Conservation (phyloP, 192 early-diverging fungal species). For the Phlyctochytrium planicorne region DNA sequence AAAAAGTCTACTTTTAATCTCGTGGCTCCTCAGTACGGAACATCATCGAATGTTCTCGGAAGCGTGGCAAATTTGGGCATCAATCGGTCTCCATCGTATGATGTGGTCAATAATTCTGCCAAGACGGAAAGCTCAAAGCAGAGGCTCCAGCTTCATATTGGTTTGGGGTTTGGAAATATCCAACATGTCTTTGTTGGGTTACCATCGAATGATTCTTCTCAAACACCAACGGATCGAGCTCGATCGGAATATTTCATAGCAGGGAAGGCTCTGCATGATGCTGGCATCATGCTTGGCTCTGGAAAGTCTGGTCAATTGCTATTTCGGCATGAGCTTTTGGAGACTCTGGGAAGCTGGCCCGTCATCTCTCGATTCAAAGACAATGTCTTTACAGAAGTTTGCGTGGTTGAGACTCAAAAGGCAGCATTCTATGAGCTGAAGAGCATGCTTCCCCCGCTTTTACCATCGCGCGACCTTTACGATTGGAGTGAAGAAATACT, state of each 20-base stretch:
- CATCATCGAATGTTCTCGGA: too few relatives aligned
- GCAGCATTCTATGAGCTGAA: too few relatives aligned
- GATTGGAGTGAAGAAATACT: neutral
- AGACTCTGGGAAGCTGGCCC: too few relatives aligned
- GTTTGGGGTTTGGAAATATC: slow-evolving; percentile 17
- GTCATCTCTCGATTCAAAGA: neutral
- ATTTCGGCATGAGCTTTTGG: neutral
- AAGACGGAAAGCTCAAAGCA: too few relatives aligned
- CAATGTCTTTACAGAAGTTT: neutral
- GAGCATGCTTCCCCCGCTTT: neutral
- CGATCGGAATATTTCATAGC: slow-evolving; percentile 30
- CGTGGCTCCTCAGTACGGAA: too few relatives aligned
- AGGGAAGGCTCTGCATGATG: slow-evolving; percentile 14
- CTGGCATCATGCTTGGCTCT: slow-evolving; percentile 21
- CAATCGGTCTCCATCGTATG: too few relatives aligned
- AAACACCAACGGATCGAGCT: neutral
- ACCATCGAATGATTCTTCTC: too few relatives aligned
- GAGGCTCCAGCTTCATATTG: slow-evolving; percentile 22
- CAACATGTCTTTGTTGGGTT: slow-evolving; percentile 26
- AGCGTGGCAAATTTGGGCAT: too few relatives aligned
- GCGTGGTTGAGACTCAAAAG: too few relatives aligned
- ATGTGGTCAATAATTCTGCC: too few relatives aligned
- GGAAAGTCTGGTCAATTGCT: slow-evolving; percentile 12
- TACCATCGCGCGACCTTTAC: neutral
- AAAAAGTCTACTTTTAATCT: too few relatives aligned